Conservation (phyloP, 139 green algal species). For the Tetraselmis striata region DNA sequence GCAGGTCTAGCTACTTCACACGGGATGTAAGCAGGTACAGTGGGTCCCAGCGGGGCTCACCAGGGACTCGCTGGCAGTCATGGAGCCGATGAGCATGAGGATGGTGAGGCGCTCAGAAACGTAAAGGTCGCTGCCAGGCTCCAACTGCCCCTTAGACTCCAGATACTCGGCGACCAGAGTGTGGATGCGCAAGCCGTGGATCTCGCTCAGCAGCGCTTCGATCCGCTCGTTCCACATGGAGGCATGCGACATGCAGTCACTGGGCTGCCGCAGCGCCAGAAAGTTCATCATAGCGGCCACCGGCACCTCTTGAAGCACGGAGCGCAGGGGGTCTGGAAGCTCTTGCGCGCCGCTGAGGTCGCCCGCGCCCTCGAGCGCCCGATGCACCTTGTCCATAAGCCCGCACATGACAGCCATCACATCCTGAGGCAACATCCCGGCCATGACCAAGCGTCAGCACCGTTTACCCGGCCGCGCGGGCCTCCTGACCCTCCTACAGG, state of each 20-base stretch:
- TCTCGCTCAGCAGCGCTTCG: neutral
- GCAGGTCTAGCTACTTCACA: too few species aligned
- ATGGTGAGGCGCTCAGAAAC: neutral
- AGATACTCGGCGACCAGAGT: neutral
- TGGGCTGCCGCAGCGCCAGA: neutral
- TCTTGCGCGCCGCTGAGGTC: neutral
- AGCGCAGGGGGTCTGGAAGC: neutral
- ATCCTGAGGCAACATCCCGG: too few species aligned
- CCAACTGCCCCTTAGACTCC: neutral
- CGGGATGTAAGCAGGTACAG: neutral
- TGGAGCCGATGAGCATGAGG: neutral
- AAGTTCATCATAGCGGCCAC: neutral
- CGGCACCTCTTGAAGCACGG: neutral
- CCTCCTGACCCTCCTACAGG: too few species aligned
- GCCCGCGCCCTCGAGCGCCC: neutral
- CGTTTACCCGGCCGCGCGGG: too few species aligned
- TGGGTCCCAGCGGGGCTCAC: neutral
- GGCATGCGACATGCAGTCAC: neutral
- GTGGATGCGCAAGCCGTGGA: neutral
- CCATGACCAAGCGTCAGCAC: too few species aligned
- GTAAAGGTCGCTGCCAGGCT: neutral
- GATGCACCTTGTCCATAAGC: neutral
- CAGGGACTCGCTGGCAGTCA: neutral
- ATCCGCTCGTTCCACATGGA: neutral
- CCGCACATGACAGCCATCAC: neutral